phyloP scores from a whole-genome alignment of 2,329 filamentous ascomycete genomes.

The Exophiala dermatitidis region DNA sequence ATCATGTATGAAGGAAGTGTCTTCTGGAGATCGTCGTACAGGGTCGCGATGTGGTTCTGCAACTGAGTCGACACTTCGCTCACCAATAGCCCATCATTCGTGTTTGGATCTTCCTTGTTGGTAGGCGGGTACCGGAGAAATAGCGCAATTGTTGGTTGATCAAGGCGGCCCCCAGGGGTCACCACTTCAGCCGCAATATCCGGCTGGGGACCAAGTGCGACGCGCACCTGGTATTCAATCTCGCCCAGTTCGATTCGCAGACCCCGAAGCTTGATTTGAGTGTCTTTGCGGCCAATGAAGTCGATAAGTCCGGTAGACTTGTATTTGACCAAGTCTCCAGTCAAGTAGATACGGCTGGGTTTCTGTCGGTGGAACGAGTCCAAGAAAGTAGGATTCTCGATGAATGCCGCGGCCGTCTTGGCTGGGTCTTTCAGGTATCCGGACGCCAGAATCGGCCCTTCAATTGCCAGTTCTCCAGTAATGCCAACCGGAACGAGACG shows the following conservation, averaged over 20 bases:
- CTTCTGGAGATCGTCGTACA: background rate
- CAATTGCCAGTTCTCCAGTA: background rate
- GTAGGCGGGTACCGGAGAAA: background rate
- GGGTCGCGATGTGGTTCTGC: background rate
- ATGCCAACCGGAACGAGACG: background rate
- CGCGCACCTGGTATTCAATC: constrained; percentile 26
- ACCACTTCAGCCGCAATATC: background rate
- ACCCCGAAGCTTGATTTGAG: constrained; percentile 29
- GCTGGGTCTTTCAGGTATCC: constrained; percentile 54
- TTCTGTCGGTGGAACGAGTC: constrained; percentile 35
- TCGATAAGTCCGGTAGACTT: constrained; percentile 15
- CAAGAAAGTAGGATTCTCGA: constrained; percentile 33
- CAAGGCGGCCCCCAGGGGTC: background rate
- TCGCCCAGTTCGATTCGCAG: constrained; percentile 30
- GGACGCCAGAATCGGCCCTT: constrained; percentile 40
- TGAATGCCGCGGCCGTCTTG: constrained; percentile 54
- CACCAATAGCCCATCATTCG: background rate
- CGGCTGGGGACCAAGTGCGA: background rate
- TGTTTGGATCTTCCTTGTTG: background rate
- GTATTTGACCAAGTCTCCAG: background rate
- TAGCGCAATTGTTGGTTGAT: background rate
- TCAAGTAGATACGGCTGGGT: background rate
- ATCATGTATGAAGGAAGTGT: background rate
- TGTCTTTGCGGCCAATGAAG: constrained; percentile 29
- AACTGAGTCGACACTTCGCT: background rate